Conservation (phyloP, 768 basidiomycete genomes). For the Gloeostereum incarnatum region DNA sequence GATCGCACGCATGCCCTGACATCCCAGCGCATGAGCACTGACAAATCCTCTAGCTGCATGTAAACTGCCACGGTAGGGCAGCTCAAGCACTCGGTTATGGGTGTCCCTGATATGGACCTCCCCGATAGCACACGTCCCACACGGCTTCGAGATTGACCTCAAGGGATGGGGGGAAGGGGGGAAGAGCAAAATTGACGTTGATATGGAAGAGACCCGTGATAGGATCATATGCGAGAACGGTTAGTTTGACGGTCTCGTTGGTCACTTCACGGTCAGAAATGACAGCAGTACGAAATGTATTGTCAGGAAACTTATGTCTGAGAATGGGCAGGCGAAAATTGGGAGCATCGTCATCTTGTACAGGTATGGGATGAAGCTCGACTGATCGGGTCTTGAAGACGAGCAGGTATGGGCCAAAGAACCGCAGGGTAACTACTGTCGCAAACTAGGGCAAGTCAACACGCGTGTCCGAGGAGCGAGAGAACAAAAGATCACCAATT, state of each 20-base stretch:
- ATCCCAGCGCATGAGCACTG: slow-evolving; percentile 36
- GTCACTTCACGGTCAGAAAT: slow-evolving; percentile 21
- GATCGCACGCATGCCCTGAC: slow-evolving; percentile 39
- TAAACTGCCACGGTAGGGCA: too few species aligned
- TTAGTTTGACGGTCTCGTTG: slow-evolving; percentile 14
- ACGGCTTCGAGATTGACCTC: slow-evolving; percentile 32
- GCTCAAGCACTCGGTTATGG: too few species aligned
- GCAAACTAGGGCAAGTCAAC: slow-evolving; percentile 21
- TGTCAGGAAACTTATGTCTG: slow-evolving; percentile 14
- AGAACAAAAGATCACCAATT: slow-evolving; percentile 26
- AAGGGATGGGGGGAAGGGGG: slow-evolving; percentile 19
- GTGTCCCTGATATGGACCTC: slow-evolving; percentile 18
- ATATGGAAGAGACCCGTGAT: slow-evolving; percentile 45
- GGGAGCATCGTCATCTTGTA: slow-evolving; percentile 11
- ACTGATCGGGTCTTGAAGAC: slow-evolving; percentile 42
- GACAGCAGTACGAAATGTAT: slow-evolving; percentile 34
- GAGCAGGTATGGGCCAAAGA: slow-evolving; percentile 41
- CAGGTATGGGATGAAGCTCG: slow-evolving; percentile 29
- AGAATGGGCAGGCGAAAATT: slow-evolving; percentile 10
- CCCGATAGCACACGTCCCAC: slow-evolving; percentile 27
- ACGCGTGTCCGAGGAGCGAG: not conserved
- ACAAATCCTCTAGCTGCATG: too few species aligned
- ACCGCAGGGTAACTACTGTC: slow-evolving; percentile 29
- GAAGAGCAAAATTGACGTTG: slow-evolving; percentile 21
- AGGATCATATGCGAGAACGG: slow-evolving; percentile 35